These are phyloP conservation scores for Hericium erinaceus DNA, from an alignment of 768 basidiomycete genomes.

Conservation along the genomic window DNA sequence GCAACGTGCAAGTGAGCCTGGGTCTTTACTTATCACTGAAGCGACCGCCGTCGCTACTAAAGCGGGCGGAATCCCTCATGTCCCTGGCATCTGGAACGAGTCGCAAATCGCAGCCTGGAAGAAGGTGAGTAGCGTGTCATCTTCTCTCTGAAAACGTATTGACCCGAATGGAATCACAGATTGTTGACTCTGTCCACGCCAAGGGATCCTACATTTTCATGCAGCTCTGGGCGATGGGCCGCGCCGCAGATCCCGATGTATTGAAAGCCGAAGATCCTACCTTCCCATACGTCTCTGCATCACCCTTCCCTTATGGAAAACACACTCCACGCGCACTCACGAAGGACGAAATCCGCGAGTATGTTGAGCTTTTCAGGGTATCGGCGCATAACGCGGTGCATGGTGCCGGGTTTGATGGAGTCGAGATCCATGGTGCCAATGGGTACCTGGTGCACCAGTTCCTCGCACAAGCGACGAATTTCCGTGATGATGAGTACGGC, in stretches of 20 bases:
- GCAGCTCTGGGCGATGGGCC: conserved; percentile 31
- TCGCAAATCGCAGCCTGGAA: conserved; percentile 2
- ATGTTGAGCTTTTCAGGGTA: conserved; percentile 17
- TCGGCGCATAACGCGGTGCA: conserved; percentile 26
- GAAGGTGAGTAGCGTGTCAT: background rate
- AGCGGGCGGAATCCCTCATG: conserved; percentile 20
- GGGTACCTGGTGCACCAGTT: conserved; percentile 33
- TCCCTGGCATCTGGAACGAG: conserved; percentile 21
- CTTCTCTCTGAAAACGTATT: background rate
- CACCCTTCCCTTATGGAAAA: background rate
- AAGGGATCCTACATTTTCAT: conserved; percentile 24
- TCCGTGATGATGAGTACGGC: conserved; percentile 34
- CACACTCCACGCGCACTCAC: conserved; percentile 12
- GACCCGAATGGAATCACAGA: conserved; percentile 1
- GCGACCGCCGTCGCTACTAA: conserved; percentile 21
- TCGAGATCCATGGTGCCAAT: conserved; percentile 20
- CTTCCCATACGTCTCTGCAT: background rate
- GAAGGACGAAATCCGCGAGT: conserved; percentile 13
- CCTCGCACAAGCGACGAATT: conserved; percentile 27
- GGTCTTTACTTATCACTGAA: conserved; percentile 20
- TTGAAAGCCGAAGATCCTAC: conserved; percentile 1
- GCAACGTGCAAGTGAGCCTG: conserved; percentile 9
- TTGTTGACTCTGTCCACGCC: conserved; percentile 27
- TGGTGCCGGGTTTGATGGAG: conserved; percentile 19
- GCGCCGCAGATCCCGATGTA: conserved; percentile 10